A percentile compares a stretch with the other conserved stretches of the same genome.
Conservation (phyloP, 805 yeast species). For the Metschnikowia bowlesiae region DNA sequence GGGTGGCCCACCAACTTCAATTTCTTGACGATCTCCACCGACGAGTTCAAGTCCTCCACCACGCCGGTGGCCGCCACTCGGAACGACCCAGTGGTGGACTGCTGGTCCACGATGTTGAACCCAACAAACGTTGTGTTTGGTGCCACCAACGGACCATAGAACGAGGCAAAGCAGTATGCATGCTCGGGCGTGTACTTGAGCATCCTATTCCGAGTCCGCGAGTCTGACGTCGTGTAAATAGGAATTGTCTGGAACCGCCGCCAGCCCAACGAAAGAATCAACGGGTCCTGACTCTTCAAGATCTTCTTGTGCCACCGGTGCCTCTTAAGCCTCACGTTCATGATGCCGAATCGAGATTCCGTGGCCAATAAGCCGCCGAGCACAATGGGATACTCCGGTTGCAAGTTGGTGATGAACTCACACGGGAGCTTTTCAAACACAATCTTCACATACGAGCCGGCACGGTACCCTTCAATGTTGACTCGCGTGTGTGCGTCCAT, state of each 20-base stretch:
- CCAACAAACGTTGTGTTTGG: slow-evolving; percentile 98
- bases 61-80: slow-evolving; percentile 96
- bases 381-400: slow-evolving; percentile 79
- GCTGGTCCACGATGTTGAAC: slow-evolving; percentile 79
- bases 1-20: slow-evolving; percentile 94
- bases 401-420: slow-evolving; percentile 83
- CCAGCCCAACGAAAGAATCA: slow-evolving; percentile 94
- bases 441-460: slow-evolving; percentile 90
- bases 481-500: slow-evolving; percentile 75
- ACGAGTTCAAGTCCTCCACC: slow-evolving; percentile 86
- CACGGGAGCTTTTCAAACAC: slow-evolving; percentile 81
- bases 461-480: slow-evolving; percentile 83
- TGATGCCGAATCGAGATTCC: slow-evolving; percentile 87
- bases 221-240: slow-evolving; percentile 91
- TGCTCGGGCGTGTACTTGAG: slow-evolving; percentile 98
- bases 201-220: slow-evolving; percentile 97
- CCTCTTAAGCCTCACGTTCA: slow-evolving; percentile 91
- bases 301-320: slow-evolving; percentile 99
- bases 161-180: slow-evolving; percentile 91
- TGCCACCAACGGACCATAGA: slow-evolving; percentile 94
- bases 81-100: slow-evolving; percentile 82
- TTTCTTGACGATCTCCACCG: slow-evolving; percentile 91
- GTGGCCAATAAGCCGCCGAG: slow-evolving; percentile 89
- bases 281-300: slow-evolving; percentile 90
- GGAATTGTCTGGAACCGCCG: slow-evolving; percentile 97